A percentile compares a stretch with the other conserved stretches of the same genome.
Evolutionary conservation across 2,329 filamentous ascomycete species (phyloP).

Genomic region (Biscogniauxia marginata): DNA sequence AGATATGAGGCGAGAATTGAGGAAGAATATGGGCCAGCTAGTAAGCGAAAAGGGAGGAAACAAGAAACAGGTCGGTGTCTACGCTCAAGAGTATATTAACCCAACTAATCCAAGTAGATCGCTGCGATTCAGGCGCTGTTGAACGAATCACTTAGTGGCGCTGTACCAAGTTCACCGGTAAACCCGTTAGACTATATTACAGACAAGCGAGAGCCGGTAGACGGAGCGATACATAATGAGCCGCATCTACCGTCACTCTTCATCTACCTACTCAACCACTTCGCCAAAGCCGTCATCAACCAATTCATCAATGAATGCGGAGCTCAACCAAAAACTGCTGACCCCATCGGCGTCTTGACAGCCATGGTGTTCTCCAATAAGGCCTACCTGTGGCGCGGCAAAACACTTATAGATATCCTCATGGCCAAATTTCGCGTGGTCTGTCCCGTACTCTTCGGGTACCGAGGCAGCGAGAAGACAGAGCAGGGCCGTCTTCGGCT

Average conservation of each 20-base stretch:
- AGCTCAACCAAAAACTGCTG: constrained; percentile 63
- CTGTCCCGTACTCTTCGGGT: constrained; percentile 84
- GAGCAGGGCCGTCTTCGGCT: constrained; percentile 64
- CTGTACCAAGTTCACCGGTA: constrained; percentile 51
- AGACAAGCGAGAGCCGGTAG: constrained; percentile 43
- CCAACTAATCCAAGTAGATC: constrained; percentile 33
- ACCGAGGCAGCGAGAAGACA: constrained; percentile 73
- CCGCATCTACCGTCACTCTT: constrained; percentile 61
- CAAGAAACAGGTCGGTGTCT: constrained; percentile 48
- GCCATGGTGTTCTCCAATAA: constrained; percentile 72
- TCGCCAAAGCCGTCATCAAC: constrained; percentile 69
- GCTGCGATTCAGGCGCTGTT: constrained; percentile 52
- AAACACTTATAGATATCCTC: constrained; percentile 75
- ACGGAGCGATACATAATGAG: constrained; percentile 52
- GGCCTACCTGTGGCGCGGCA: constrained; percentile 64
- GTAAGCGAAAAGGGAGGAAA: constrained; percentile 65
- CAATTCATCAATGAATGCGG: constrained; percentile 69
- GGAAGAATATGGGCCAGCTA: constrained; percentile 70
- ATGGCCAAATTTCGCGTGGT: constrained; percentile 80
- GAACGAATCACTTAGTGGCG: constrained; percentile 50
- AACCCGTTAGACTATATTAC: constrained; percentile 55
- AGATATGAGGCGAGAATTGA: constrained; percentile 69
- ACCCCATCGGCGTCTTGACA: constrained; percentile 75
- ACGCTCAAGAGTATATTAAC: background rate
- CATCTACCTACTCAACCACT: constrained; percentile 74